Percentiles rank a stretch among this genome's conserved stretches.
phyloP scores from a whole-genome alignment of 2,329 filamentous ascomycete species.

The Aspergillus puulaauensis region DNA sequence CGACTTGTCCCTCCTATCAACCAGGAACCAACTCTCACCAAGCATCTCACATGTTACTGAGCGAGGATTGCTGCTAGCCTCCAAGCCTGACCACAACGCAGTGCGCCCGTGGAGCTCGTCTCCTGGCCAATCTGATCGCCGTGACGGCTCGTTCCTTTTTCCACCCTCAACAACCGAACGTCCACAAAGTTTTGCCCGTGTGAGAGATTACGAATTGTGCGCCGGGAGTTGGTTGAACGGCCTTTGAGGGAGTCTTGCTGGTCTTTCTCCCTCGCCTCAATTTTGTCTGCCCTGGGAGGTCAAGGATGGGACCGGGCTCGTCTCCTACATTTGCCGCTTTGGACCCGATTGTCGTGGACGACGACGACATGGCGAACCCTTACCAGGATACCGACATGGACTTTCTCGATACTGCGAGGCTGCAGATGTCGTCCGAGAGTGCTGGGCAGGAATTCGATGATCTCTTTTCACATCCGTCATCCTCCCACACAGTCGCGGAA shows the following conservation, averaged over 20 bases:
- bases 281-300: constrained; percentile 5
- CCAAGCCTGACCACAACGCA: neutral
- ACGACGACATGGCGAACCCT: constrained; percentile 43
- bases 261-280: constrained; percentile 9
- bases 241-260: constrained; percentile 8
- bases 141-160: neutral
- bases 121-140: constrained; percentile 7
- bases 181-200: neutral
- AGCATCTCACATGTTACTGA: constrained; percentile 6
- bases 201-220: neutral
- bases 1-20: constrained; percentile 1
- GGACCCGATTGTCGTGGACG: constrained; percentile 44
- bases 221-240: constrained; percentile 7
- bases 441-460: constrained; percentile 45
- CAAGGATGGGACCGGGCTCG: constrained; percentile 39
- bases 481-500: constrained; percentile 28
- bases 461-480: constrained; percentile 37
- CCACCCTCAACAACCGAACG: neutral
- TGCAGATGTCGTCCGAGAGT: constrained; percentile 36
- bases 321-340: constrained; percentile 39
- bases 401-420: constrained; percentile 40
- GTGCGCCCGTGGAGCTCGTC: constrained; percentile 10
- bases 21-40: neutral
- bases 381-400: constrained; percentile 45
- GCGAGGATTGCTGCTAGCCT: constrained; percentile 10